phyloP scores from a whole-genome alignment of 192 early-diverging fungal genomes.

The Irineochytrium annulatum region DNA sequence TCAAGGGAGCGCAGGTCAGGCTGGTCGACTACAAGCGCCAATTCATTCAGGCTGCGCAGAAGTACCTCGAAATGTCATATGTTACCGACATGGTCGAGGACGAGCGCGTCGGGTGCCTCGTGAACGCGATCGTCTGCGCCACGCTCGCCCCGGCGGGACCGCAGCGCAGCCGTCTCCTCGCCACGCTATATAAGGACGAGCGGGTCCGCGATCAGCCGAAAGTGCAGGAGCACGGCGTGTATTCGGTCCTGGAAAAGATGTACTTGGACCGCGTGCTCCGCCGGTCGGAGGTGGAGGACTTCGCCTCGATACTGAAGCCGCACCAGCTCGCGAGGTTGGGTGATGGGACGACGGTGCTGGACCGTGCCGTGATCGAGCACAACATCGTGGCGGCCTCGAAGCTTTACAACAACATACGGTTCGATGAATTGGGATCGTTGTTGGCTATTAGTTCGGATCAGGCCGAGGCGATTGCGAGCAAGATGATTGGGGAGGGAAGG shows the following conservation, averaged over 20 bases:
- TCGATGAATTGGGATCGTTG: slow-evolving; percentile 76
- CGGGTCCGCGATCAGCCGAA: slow-evolving; percentile 71
- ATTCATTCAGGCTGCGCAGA: slow-evolving; percentile 79
- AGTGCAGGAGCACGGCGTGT: slow-evolving; percentile 22
- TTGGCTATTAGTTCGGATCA: slow-evolving; percentile 72
- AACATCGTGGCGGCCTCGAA: slow-evolving; percentile 82
- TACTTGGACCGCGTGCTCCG: slow-evolving; percentile 84
- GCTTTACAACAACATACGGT: slow-evolving; percentile 89
- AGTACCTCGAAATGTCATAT: slow-evolving; percentile 84
- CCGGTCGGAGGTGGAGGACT: slow-evolving; percentile 73
- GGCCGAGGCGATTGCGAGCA: slow-evolving; percentile 79
- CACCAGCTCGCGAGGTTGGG: slow-evolving; percentile 73
- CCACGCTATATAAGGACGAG: slow-evolving; percentile 89
- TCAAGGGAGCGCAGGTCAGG: slow-evolving; percentile 77
- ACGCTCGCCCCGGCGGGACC: slow-evolving; percentile 89
- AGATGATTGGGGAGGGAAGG: slow-evolving; percentile 88
- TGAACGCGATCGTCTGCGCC: slow-evolving; percentile 81
- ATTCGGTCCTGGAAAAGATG: slow-evolving; percentile 88
- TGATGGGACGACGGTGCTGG: slow-evolving; percentile 71
- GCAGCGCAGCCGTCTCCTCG: slow-evolving; percentile 77
- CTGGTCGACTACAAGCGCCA: slow-evolving; percentile 78
- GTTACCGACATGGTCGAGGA: slow-evolving; percentile 55
- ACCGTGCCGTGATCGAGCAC: slow-evolving; percentile 92
- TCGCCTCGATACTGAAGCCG: slow-evolving; percentile 63
- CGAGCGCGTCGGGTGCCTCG: slow-evolving; percentile 45